A percentile compares a stretch with the other conserved stretches of the same genome.
Conservation (phyloP, 768 basidiomycete genomes). For the Leucocoprinus sp. region DNA sequence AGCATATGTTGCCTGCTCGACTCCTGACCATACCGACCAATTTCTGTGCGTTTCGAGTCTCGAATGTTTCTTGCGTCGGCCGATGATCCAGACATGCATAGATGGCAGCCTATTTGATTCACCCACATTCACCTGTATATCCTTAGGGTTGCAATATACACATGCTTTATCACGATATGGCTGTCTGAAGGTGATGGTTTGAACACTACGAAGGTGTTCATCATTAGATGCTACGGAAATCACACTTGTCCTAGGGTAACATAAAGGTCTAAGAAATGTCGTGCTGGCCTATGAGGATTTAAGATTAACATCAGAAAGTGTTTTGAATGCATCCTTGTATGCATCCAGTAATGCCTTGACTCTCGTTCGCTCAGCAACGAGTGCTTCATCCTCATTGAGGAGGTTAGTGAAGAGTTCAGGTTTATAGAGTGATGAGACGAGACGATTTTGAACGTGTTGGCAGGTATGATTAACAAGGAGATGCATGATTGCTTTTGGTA, state of each 20-base stretch:
- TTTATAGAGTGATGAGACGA: slow-evolving; percentile 93
- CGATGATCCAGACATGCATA: slow-evolving; percentile 12
- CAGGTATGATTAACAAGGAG: slow-evolving; percentile 95
- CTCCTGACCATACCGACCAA: neutral
- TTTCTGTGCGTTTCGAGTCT: slow-evolving; percentile 8
- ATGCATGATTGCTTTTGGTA: slow-evolving; percentile 99
- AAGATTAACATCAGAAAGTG: slow-evolving; percentile 71
- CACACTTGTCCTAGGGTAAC: slow-evolving; percentile 8
- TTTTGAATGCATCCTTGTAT: slow-evolving; percentile 92
- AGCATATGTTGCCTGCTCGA: neutral
- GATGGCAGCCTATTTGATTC: slow-evolving; percentile 6
- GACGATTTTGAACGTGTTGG: slow-evolving; percentile 91
- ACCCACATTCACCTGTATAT: neutral
- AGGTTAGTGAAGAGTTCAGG: slow-evolving; percentile 87
- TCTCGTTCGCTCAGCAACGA: slow-evolving; percentile 87
- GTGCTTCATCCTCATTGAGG: slow-evolving; percentile 90
- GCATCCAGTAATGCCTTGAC: slow-evolving; percentile 94
- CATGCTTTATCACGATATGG: neutral
- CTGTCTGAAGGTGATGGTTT: neutral
- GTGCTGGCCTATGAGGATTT: slow-evolving; percentile 41
- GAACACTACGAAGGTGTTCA: neutral
- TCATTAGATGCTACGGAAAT: slow-evolving; percentile 4
- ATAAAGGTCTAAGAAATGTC: slow-evolving; percentile 1
- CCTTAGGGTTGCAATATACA: slow-evolving; percentile 7
- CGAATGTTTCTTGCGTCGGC: slow-evolving; percentile 8